Base-by-base conservation (phyloP, 202 grass and related monocot genomes). In the Schoenoplectus tabernaemontani region DNA sequence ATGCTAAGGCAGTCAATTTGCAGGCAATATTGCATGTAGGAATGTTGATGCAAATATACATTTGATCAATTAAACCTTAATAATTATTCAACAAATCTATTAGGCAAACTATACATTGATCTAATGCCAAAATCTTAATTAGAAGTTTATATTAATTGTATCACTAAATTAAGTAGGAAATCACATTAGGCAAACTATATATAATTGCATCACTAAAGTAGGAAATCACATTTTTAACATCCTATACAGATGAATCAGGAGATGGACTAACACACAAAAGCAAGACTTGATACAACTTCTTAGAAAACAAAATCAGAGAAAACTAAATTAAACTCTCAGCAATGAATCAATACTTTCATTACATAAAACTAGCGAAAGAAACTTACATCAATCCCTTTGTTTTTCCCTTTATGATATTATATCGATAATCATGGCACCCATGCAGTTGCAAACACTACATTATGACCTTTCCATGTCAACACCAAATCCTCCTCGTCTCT, bases 391-490 rank as follows among this genome's bases (percentile, higher is more conserved):
- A 80, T 47, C 36, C 33, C 5, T 47, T 17, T 3, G 17, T 64
- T 33, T 34, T 50, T 80, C 38, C 77, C 65, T 77, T 80, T 33
- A 11, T 10, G 57, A 5, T 79, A 16, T 37, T 79, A 36, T 50
- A 46, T 32, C 10, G 7, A 48, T 20, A 39, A 80, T 61, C 84
- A 90, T 32, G 92, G 90, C 58, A 80, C 79, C 96, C 96, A 99
- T 4, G 90, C 92, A 0, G 90, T 89, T 0, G 88, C 88, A 78
- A 99, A 99, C 19, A 99, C 96, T 57, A 93, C 96, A 68, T 93
- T 99, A 63, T 99, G 96, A 0, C 96, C 96, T 53, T 99, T 99
- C 96, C 96, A 99, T 7, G 96, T 96, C 82, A 99, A 86, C 87
- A 91, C 84, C 30, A 99, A 81, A 82, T 99, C 90, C 38, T 99